Evolutionary conservation across 495 filamentous ascomycete species (phyloP).

Genomic region (Neurospora terricola): DNA sequence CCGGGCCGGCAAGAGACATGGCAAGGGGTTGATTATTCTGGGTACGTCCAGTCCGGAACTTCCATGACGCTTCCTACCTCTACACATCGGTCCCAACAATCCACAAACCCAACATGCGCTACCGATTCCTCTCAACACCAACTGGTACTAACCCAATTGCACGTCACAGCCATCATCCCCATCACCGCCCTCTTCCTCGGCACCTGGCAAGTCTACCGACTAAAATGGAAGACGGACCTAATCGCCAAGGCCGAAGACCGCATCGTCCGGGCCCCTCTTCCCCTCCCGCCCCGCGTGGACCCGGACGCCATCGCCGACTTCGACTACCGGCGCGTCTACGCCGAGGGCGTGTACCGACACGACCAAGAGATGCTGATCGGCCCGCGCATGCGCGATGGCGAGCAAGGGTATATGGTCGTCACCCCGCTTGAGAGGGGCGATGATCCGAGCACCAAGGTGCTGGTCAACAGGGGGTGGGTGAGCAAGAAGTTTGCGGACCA

Average conservation of each 20-base stretch:
- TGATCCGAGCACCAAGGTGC: constrained; percentile 41
- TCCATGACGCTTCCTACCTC: not conserved
- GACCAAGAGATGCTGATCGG: constrained; percentile 95
- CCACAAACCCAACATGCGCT: not conserved
- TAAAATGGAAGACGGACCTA: constrained; percentile 86
- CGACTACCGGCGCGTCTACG: constrained; percentile 78
- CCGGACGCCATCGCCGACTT: constrained; percentile 72
- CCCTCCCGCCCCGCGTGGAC: constrained; percentile 75
- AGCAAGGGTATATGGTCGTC: constrained; percentile 82
- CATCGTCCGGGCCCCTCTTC: constrained; percentile 73
- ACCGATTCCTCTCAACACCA: not conserved
- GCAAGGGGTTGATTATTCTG: constrained; percentile 71
- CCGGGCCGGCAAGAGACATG: constrained; percentile 60
- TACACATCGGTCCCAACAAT: not conserved
- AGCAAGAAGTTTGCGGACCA: constrained; percentile 57
- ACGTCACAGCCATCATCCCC: constrained; percentile 64
- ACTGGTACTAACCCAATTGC: not conserved
- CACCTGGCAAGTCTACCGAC: constrained; percentile 90
- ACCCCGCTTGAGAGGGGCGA: constrained; percentile 71
- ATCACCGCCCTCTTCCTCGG: constrained; percentile 83
- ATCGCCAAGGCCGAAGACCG: constrained; percentile 87
- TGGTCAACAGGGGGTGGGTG: constrained; percentile 90
- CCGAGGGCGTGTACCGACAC: constrained; percentile 68
- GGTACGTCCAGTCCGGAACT: constrained; percentile 32
- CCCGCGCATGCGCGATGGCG: constrained; percentile 76